Conservation (phyloP, 148 eudicot species). For the Arctostaphylos glauca region DNA sequence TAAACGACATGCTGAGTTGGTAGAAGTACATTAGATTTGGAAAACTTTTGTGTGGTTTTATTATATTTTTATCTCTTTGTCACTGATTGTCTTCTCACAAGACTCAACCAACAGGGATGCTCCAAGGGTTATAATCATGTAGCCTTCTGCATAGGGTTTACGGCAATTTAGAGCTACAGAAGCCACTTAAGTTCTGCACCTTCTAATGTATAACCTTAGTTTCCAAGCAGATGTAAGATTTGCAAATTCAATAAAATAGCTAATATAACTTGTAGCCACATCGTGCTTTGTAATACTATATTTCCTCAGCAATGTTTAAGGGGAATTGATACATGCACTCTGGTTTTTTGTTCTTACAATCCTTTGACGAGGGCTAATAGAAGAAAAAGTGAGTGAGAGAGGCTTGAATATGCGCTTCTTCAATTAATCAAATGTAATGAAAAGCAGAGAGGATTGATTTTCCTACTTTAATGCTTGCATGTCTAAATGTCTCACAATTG, state of each 20-base stretch:
- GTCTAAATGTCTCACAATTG: background rate
- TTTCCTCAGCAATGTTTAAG: background rate
- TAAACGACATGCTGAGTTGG: background rate
- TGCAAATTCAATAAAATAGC: background rate
- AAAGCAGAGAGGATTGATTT: constrained; percentile 1
- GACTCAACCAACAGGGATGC: background rate
- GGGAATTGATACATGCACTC: background rate
- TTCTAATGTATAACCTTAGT: background rate
- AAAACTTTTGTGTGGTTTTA: too few relatives aligned
- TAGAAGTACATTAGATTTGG: background rate
- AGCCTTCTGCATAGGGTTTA: too few relatives aligned
- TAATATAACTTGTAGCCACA: background rate
- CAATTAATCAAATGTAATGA: background rate
- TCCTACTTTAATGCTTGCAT: background rate
- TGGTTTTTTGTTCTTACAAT: background rate
- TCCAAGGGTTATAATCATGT: background rate
- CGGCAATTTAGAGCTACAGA: background rate
- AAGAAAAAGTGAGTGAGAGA: background rate
- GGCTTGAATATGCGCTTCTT: background rate
- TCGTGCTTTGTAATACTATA: background rate
- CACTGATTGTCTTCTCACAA: background rate
- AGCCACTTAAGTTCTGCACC: background rate
- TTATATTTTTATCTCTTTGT: too few relatives aligned
- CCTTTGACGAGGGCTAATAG: background rate
- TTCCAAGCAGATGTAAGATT: background rate